Evolutionary conservation across 2,329 filamentous ascomycete genomes (phyloP).

Genomic region (Ascochyta rabiei): DNA sequence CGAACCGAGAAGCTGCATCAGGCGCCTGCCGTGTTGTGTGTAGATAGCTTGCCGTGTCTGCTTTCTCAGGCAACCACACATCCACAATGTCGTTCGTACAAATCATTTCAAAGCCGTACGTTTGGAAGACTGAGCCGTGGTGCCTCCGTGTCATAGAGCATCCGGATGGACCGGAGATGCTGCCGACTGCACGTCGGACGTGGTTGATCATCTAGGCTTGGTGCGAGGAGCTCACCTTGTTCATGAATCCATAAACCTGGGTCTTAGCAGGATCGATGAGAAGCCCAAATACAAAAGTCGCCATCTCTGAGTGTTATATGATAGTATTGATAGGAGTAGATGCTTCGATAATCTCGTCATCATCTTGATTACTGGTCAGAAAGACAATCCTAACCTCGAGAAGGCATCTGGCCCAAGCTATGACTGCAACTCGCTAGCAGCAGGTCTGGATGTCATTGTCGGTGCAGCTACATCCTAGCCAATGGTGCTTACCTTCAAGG

Average conservation of each 20-base stretch:
- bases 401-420: background rate
- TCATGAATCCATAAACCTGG: background rate
- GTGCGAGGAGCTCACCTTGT: background rate
- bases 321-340: background rate
- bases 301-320: background rate
- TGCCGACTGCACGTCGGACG: background rate
- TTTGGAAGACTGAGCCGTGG: background rate
- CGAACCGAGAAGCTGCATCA: background rate
- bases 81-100: background rate
- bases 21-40: background rate
- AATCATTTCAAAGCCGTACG: background rate
- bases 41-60: slow-evolving; percentile 13
- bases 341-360: background rate
- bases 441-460: too few species aligned
- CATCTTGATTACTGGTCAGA: background rate
- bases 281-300: background rate
- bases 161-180: slow-evolving; percentile 2
- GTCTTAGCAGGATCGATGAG: background rate
- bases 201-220: background rate
- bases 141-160: background rate
- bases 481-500: too few species aligned
- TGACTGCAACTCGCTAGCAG: background rate
- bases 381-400: background rate
- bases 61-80: background rate
- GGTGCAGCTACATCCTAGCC: too few species aligned